phyloP scores from a whole-genome alignment of 768 basidiomycete species.

The Nidula microcarpa region DNA sequence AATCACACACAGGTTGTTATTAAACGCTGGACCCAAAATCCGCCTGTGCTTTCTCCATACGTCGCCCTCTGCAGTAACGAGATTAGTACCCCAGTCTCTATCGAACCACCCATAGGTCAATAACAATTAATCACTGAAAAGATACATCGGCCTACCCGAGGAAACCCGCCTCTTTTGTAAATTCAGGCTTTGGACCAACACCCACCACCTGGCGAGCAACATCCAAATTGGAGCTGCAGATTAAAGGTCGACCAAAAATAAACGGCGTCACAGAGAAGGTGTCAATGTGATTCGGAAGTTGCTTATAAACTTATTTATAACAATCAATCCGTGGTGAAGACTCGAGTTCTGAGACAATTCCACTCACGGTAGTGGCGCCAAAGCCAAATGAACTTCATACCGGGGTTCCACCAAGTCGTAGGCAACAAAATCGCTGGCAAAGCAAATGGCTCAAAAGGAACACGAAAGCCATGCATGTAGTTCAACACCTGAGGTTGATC shows the following conservation, averaged over 20 bases:
- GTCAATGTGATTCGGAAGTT: neutral
- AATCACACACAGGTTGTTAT: conserved; percentile 19
- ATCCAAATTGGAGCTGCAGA: conserved; percentile 1
- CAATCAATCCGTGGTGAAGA: neutral
- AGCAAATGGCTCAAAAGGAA: neutral
- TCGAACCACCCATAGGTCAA: neutral
- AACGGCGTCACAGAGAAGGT: neutral
- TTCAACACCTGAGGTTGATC: neutral
- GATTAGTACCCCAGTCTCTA: conserved; percentile 31
- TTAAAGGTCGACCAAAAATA: neutral
- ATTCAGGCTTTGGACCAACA: neutral
- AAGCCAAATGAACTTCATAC: neutral
- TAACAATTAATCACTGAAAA: neutral
- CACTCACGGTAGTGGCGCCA: neutral
- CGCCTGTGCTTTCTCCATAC: conserved; percentile 35
- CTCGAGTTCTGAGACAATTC: neutral
- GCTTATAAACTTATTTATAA: neutral
- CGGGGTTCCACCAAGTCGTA: conserved; percentile 3
- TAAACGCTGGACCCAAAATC: conserved; percentile 34
- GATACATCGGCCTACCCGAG: neutral
- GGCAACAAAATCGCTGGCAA: neutral
- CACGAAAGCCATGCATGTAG: neutral
- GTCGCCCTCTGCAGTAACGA: conserved; percentile 32
- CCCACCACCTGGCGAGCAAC: neutral
- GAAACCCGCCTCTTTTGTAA: neutral